A percentile compares a stretch with the other conserved stretches of the same genome.
Conservation (phyloP, 352 stramenopile genomes). For the Aphanomyces astaci region DNA sequence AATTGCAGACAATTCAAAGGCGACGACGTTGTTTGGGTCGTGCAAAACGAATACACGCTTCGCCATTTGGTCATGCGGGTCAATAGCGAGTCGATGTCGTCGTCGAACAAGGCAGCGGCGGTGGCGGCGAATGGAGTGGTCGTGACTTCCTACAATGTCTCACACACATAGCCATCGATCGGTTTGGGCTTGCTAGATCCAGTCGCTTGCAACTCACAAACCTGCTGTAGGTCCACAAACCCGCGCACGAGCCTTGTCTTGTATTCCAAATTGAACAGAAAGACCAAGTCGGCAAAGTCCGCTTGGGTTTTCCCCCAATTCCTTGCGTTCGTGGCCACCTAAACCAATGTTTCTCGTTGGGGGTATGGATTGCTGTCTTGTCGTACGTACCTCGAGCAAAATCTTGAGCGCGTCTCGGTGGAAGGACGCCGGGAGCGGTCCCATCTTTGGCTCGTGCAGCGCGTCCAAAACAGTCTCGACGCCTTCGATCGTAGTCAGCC, state of each 20-base stretch:
- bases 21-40: not conserved
- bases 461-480: constrained; percentile 69
- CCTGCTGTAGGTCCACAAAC: not conserved
- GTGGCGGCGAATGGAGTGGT: not conserved
- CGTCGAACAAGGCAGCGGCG: not conserved
- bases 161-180: too few relatives aligned
- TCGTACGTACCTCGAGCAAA: constrained; percentile 56
- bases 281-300: not conserved
- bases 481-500: constrained; percentile 49
- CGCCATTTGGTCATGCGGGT: constrained; percentile 8
- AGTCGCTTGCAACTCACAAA: too few relatives aligned
- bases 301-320: not conserved
- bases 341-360: too few relatives aligned
- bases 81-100: constrained; percentile 4
- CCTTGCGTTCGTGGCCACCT: not conserved
- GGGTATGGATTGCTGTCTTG: too few relatives aligned
- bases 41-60: not conserved
- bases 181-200: too few relatives aligned
- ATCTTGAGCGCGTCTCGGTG: constrained; percentile 52
- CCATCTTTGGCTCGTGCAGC: constrained; percentile 55
- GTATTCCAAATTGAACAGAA: not conserved
- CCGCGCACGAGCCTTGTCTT: not conserved
- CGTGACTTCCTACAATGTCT: not conserved
- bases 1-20: constrained; percentile 64
- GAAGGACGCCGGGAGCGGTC: constrained; percentile 43